Conservation (phyloP, 139 green algal species). For the Pseudopediastrum boryanum region DNA sequence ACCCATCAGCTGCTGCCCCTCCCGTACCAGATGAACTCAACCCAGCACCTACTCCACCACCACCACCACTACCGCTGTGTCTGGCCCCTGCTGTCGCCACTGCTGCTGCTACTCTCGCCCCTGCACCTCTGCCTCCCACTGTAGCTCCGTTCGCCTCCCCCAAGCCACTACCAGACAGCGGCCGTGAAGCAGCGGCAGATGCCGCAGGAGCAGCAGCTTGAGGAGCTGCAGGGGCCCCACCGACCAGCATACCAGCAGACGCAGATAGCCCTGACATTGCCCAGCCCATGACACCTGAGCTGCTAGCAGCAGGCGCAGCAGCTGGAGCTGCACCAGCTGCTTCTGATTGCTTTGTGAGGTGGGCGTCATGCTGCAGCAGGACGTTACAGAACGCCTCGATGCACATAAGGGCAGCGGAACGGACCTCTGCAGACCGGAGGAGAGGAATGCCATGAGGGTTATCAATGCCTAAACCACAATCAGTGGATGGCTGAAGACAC, state of each 20-base stretch:
- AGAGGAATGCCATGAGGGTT: neutral
- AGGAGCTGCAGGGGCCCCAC: conserved; percentile 8
- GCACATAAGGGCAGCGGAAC: conserved; percentile 41
- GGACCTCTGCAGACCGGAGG: conserved; percentile 21
- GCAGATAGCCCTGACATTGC: conserved; percentile 29
- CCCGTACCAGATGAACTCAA: neutral
- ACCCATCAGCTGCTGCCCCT: conserved; percentile 20
- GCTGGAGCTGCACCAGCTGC: conserved; percentile 10
- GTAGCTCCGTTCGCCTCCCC: neutral
- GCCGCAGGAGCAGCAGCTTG: conserved; percentile 25
- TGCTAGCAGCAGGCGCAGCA: neutral
- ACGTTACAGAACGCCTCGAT: conserved; percentile 58
- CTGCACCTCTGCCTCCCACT: conserved; percentile 3
- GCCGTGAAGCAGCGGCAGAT: neutral
- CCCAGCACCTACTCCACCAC: neutral
- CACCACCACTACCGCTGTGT: neutral
- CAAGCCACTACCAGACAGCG: conserved; percentile 19
- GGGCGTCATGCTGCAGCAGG: conserved; percentile 42
- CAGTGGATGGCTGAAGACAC: neutral
- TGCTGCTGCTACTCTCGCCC: conserved; percentile 15
- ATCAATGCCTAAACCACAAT: conserved; percentile 5
- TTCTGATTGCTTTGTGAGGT: conserved; percentile 22
- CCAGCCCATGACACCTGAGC: conserved; percentile 33
- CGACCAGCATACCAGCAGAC: conserved; percentile 16
- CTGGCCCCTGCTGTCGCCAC: neutral